These are phyloP conservation scores for Brassica cretica DNA, from an alignment of 345 rosid species.

Conservation along the genomic window DNA sequence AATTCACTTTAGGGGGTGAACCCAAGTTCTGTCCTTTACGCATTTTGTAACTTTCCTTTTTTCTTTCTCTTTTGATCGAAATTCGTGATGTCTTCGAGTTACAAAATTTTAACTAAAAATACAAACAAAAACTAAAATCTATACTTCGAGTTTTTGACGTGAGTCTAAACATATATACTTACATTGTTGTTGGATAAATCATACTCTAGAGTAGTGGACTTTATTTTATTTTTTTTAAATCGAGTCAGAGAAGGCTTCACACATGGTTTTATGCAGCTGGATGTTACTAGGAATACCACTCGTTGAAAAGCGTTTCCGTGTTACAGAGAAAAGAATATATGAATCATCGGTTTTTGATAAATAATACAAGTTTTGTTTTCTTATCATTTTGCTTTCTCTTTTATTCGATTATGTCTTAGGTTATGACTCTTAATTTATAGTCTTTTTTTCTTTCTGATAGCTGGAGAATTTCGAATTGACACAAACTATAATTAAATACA, in stretches of 20 bases:
- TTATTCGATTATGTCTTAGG: not conserved
- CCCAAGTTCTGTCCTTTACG: too few species aligned
- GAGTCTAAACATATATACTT: not conserved
- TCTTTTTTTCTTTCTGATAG: not conserved
- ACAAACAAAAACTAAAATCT: not conserved
- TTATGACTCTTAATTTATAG: not conserved
- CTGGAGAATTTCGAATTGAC: not conserved
- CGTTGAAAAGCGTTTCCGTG: not conserved
- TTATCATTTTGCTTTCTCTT: not conserved
- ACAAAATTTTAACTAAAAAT: not conserved
- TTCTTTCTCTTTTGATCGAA: not conserved
- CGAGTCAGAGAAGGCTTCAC: not conserved
- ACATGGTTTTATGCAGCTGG: not conserved
- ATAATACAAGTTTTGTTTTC: not conserved
- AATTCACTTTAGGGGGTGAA: too few species aligned
- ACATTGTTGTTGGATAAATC: not conserved
- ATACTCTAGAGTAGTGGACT: not conserved
- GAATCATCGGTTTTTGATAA: not conserved
- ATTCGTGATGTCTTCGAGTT: not conserved
- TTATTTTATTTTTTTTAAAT: not conserved
- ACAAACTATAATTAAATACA: not conserved
- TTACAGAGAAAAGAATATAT: not conserved
- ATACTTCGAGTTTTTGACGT: not conserved
- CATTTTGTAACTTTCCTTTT: not conserved
- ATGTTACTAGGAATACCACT: constrained; percentile 1